Evolutionary conservation across 176 grass and related monocot species (phyloP).

Genomic region (Tillandsia leiboldiana): DNA sequence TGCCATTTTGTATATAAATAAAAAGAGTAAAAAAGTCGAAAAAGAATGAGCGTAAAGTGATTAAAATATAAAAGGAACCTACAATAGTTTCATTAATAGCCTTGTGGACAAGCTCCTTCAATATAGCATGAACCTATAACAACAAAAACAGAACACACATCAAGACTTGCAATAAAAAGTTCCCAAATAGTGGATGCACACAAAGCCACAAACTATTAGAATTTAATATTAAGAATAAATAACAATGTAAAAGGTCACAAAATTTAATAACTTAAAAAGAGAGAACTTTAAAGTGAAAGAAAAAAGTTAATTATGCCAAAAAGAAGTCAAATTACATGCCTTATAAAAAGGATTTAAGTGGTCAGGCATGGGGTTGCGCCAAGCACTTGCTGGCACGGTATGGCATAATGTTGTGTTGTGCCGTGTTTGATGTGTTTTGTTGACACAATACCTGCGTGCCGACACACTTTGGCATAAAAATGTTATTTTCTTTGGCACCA

Average conservation of each 20-base stretch:
- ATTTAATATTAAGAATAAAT: neutral
- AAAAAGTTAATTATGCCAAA: neutral
- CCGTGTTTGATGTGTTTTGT: too few species aligned
- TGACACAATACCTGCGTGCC: too few species aligned
- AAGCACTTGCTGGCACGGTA: too few species aligned
- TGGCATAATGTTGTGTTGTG: too few species aligned
- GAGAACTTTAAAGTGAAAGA: too few species aligned
- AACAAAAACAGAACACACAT: slow-evolving; percentile 7
- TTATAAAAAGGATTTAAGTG: neutral
- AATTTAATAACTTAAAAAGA: too few species aligned
- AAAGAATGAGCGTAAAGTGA: too few species aligned
- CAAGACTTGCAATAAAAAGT: neutral
- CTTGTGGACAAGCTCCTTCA: slow-evolving; percentile 94
- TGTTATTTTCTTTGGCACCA: too few species aligned
- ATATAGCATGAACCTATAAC: slow-evolving; percentile 83
- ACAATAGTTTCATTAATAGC: slow-evolving; percentile 85
- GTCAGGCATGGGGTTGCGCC: neutral
- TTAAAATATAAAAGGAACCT: slow-evolving; percentile 13
- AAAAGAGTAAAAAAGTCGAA: too few species aligned
- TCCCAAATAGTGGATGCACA: neutral
- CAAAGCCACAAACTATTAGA: neutral
- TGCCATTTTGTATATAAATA: too few species aligned
- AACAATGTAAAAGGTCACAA: neutral
- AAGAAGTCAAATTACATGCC: neutral
- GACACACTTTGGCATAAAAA: too few species aligned